Base-by-base conservation (phyloP, 441 rosid species). In the Sinapis alba region DNA sequence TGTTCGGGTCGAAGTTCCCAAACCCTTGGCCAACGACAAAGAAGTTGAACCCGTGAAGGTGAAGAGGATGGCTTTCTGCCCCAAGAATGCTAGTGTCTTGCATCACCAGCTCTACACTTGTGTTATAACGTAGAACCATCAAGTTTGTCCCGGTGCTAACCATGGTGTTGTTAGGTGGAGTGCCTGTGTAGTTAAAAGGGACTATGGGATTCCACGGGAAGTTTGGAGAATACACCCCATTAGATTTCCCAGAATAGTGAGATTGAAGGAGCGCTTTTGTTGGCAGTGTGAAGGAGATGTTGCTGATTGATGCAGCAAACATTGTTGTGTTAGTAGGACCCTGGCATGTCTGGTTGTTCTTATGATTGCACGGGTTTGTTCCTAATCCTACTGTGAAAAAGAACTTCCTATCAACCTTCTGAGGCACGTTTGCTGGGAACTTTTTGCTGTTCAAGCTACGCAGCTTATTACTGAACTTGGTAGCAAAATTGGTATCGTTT, bases 361-460 rank as follows among this genome's bases (percentile, higher is more conserved):
- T 73, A n/a, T 78, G 57, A 24, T 79, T 85, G 64, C 97, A 87
- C 0, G 92, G 94, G 36, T 71, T 82, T 3, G 96, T 87, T 68
- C 94, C 94, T 3, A 92, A 72, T 20, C 97, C 89, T 1, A 88
- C 84, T 0, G 96, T 82, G 84, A 90, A 90, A 70, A 86, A 92
- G 74, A 92, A 86, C 50, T 72, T 76, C 71, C 68, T 72, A 23
- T 90, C 92, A 5, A 92, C 81, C 15, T 78, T 75, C 9, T 65
- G 69, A 34, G 96, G 96, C 59, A 92, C 92, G 20, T 87, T 88
- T 10, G 94, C 93, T 1, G 97, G 93, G 75, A 83, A 92, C 12
- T 72, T 72, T 26, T 82, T 26, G 73, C 65, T 85, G 45, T 83
- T 90, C 57, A 87, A 41, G 78, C 92, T 90, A 3, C 85, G 86